A percentile compares a stretch with the other conserved stretches of the same genome.
phyloP scores from a whole-genome alignment of 2,329 filamentous ascomycete species.

The Colletotrichum sp. region DNA sequence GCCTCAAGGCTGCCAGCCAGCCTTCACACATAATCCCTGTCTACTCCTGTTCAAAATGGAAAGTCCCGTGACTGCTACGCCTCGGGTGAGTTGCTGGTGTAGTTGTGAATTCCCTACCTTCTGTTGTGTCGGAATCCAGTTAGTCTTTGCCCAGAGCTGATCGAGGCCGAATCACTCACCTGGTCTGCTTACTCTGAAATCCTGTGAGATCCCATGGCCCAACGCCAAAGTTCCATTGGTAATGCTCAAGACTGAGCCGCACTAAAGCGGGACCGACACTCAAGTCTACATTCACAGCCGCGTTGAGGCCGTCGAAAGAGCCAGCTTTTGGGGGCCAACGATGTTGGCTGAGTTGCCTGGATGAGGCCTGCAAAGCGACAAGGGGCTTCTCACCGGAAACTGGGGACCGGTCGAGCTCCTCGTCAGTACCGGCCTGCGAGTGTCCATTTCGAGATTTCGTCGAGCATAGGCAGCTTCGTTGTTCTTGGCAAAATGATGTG shows the following conservation, averaged over 20 bases:
- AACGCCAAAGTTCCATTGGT: neutral
- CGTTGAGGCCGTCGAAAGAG: neutral
- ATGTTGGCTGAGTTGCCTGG: neutral
- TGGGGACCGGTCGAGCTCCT: neutral
- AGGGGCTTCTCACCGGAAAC: neutral
- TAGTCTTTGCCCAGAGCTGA: neutral
- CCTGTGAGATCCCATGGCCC: neutral
- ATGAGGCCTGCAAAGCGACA: neutral
- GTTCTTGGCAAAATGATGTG: neutral
- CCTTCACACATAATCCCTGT: neutral
- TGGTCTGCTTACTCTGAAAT: neutral
- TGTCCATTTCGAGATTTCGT: neutral
- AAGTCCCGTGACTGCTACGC: neutral
- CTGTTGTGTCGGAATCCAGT: neutral
- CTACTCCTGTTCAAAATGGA: neutral
- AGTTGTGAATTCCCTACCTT: neutral
- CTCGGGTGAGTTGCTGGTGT: neutral
- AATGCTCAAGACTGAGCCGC: neutral
- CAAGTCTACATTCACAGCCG: slow-evolving; percentile 13
- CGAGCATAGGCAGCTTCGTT: neutral
- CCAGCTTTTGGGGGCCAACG: neutral
- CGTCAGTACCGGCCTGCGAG: neutral
- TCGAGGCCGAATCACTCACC: neutral
- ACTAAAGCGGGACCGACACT: neutral
- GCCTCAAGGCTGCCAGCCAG: neutral